Base-by-base conservation (phyloP, 768 basidiomycete species). In the Leccinum fibrillosum region DNA sequence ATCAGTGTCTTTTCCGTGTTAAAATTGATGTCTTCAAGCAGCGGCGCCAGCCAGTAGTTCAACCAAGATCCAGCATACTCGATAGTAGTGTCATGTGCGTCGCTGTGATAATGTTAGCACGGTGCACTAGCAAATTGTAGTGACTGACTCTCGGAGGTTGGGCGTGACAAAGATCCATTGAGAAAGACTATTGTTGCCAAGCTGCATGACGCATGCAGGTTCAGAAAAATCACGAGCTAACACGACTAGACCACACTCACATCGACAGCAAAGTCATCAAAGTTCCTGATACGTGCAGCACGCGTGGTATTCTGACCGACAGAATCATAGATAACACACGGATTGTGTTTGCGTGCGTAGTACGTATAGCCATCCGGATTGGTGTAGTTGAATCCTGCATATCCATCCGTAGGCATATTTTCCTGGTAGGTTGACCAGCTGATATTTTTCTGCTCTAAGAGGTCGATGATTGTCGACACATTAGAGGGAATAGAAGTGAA, bases 121-220 rank as follows among this genome's bases (percentile, higher is more conserved):
- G 42, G 25, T 4, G 8, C 10, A 56, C 50, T 25, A 5, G 17
- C 17, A 15, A 26, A 55, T 10, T 7, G 32, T 21, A 4, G 49
- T 8, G 17, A 61, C 71, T 9, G 37, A 68, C 70, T 73, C 53
- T 54, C 64, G 66, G 10, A 84, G 72, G 67, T 88, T 87, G 12
- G 86, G 86, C 1, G 86, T 86, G 54, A 88, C 74, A 61, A 83
- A 86, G 9, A 76, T 61, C 82, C 84, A 87, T 55, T 86, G 85
- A 11, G 85, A 79, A 45, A 88, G 68, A 2, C 72, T 73, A 48
- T 77, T 68, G 9, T 77, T 77, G 23, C 76, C 61, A 37, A 71
- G 17, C 69, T 71, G 12, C 19, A 30, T 54, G 19, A 42, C 5
- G 9, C 11, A 25, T 5, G 28, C 21, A 26, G 26, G 32, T 23